Evolutionary conservation across 176 grass and related monocot genomes (phyloP).

Genomic region (Eremochloa ophiuroides): DNA sequence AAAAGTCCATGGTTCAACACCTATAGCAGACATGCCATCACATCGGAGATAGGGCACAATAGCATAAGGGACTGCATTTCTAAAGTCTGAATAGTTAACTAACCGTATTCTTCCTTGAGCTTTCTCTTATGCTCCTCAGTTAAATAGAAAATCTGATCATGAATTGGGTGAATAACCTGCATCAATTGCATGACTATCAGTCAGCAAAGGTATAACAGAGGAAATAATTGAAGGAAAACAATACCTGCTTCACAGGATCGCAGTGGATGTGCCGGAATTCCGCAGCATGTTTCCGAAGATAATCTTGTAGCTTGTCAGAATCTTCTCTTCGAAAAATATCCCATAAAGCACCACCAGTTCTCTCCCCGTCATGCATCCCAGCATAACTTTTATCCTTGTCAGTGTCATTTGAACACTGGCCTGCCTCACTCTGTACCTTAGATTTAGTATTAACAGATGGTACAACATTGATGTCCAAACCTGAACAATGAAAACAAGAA

Average conservation of each 20-base stretch:
- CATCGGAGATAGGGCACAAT: neutral
- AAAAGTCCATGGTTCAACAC: constrained; percentile 90
- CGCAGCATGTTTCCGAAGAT: constrained; percentile 55
- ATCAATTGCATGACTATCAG: neutral
- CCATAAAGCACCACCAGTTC: constrained; percentile 66
- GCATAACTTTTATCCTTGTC: neutral
- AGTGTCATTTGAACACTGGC: neutral
- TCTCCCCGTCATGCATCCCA: neutral
- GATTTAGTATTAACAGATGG: neutral
- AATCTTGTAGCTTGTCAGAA: constrained; percentile 56
- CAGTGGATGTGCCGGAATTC: constrained; percentile 69
- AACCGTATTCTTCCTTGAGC: constrained; percentile 79
- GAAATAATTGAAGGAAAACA: constrained; percentile 1
- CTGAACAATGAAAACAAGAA: neutral
- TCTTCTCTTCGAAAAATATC: constrained; percentile 92
- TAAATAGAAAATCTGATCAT: constrained; percentile 79
- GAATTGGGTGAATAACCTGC: constrained; percentile 80
- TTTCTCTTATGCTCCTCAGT: constrained; percentile 70
- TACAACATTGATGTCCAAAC: neutral
- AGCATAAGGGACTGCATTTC: neutral
- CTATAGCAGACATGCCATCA: constrained; percentile 27
- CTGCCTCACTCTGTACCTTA: neutral
- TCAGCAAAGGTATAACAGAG: neutral
- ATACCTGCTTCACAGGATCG: constrained; percentile 56
- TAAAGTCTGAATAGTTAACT: constrained; percentile 18